A percentile compares a stretch with the other conserved stretches of the same genome.
phyloP scores from a whole-genome alignment of 805 yeast genomes.

The Ogataea methanolica region DNA sequence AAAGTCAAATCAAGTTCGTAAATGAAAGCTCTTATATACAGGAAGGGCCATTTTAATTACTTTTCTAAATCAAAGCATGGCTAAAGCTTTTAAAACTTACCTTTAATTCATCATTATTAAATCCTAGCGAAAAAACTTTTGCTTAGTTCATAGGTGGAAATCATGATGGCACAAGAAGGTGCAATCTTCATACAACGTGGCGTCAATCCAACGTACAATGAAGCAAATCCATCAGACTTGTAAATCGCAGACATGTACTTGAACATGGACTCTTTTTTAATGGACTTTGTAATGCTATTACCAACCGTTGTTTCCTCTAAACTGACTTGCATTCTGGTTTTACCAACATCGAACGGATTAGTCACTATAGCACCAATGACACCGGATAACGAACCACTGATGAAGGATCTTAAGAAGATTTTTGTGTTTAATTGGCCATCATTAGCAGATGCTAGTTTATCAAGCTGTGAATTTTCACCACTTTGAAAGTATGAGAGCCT shows the following conservation, averaged over 20 bases:
- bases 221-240: conserved; percentile 69
- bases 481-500: conserved; percentile 14
- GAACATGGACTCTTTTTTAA: conserved; percentile 54
- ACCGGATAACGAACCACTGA: conserved; percentile 84
- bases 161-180: conserved; percentile 98
- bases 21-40: not conserved
- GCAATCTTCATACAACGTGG: conserved; percentile 91
- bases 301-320: conserved; percentile 25
- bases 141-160: conserved; percentile 87
- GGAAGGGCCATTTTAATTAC: not conserved
- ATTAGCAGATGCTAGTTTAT: conserved; percentile 9
- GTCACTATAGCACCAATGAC: conserved; percentile 80
- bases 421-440: conserved; percentile 17
- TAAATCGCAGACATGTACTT: conserved; percentile 59
- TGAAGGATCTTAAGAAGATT: conserved; percentile 59
- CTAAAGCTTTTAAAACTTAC: not conserved
- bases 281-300: conserved; percentile 9
- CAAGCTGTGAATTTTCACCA: conserved; percentile 15
- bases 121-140: conserved; percentile 48
- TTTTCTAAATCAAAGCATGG: too few species aligned
- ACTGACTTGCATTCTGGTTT: conserved; percentile 81
- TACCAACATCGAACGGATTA: conserved; percentile 96
- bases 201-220: conserved; percentile 80
- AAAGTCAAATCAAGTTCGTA: too few species aligned
- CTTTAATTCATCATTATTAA: not conserved